A percentile compares a stretch with the other conserved stretches of the same genome.
These are phyloP conservation scores for Jasminum sambac DNA, from an alignment of 257 asterid genomes.

Conservation along the genomic window DNA sequence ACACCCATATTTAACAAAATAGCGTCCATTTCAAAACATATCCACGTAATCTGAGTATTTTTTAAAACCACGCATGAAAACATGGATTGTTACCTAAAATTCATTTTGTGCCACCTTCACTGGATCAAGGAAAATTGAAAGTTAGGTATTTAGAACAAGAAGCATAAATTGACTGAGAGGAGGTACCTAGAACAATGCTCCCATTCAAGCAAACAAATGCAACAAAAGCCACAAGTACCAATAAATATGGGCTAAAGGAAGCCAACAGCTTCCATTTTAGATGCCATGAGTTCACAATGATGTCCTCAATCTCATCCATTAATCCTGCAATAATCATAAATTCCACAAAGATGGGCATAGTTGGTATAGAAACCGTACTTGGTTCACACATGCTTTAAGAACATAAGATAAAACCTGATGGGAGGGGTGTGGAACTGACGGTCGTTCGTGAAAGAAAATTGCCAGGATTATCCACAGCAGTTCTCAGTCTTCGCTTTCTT, in stretches of 20 bases:
- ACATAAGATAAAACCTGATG: constrained; percentile 55
- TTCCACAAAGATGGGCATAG: constrained; percentile 14
- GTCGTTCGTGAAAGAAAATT: constrained; percentile 25
- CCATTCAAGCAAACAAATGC: constrained; percentile 85
- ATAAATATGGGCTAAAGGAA: constrained; percentile 63
- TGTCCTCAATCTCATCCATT: constrained; percentile 51
- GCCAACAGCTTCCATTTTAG: constrained; percentile 61
- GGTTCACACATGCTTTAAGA: constrained; percentile 16
- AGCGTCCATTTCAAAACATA: no score
- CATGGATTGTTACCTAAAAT: no score
- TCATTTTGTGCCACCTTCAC: not conserved
- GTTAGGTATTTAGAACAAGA: not conserved
- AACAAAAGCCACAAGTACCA: constrained; percentile 58
- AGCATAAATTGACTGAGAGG: constrained; percentile 2
- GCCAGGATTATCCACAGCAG: constrained; percentile 25
- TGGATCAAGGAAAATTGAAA: not conserved
- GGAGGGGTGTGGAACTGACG: constrained; percentile 31
- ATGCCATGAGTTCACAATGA: constrained; percentile 59
- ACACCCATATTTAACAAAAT: no score
- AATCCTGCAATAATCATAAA: constrained; percentile 51
- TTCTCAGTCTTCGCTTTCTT: constrained; percentile 65
- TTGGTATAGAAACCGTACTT: constrained; percentile 1
- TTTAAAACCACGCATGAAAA: not conserved
- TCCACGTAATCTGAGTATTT: no score
- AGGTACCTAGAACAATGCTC: constrained; percentile 86